Evolutionary conservation across 2,329 filamentous ascomycete species (phyloP), one percentile per base, ranked within the genome.

Genomic region (Teratosphaeria nubilosa): DNA sequence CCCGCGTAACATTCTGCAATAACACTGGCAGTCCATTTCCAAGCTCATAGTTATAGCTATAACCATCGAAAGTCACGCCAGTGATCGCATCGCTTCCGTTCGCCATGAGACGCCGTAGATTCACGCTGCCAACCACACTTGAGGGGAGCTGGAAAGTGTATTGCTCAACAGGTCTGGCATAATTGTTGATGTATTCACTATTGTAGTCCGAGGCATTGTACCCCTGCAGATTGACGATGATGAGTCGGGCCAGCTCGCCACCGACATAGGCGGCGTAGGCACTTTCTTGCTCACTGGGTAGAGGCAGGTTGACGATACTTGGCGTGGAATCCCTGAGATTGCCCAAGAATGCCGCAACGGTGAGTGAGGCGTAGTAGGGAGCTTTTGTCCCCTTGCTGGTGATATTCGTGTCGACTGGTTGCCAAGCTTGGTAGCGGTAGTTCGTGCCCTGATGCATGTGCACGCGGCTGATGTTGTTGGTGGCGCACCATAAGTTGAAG

Each of bases 371-470:
- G 64, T 87, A 86, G 68, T 85, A 87, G 0, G 84, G 83, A 0
- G 84, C 73, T 65, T 84, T 85, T 22, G 83, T 86, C 14, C 82
- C 83, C 1, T 76, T 73, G 7, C 73, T 72, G 0, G 78, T 77
- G 14, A 74, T 74, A 54, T 73, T 67, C 0, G 82, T 85, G 4
- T 72, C 65, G 51, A 85, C 64, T 0, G 83, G 82, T 65, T 86
- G 83, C 83, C 83, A 86, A 53, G 76, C 73, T 59, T 76, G 76
- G 66, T 86, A 86, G 7, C 83, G 76, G 66, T 83, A 86, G 67
- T 85, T 78, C 14, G 81, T 84, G 11, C 83, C 84, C 73, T 81
- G 79, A 69, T 87, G 84, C 80, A 86, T 82, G 66, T 86, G 82
- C 2, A 83, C 76, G 22, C 83, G 78, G 51, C 73, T 73, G 70